A percentile compares a stretch with the other conserved stretches of the same genome.
Evolutionary conservation across 2,329 filamentous ascomycete genomes (phyloP).

Genomic region (Colletotrichum coccodes): DNA sequence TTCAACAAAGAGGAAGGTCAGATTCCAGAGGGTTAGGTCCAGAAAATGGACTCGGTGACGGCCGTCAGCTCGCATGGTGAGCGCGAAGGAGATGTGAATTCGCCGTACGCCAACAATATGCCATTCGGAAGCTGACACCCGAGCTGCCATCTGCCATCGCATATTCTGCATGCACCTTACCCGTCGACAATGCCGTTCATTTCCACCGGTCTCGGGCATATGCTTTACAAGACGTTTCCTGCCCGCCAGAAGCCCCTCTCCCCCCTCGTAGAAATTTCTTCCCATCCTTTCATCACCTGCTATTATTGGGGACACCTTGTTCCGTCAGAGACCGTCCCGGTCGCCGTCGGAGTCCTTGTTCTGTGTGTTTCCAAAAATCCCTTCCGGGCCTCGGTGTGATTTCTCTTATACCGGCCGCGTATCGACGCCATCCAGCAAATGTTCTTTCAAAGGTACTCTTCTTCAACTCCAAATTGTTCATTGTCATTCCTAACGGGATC

Average conservation of each 20-base stretch:
- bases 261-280: not conserved
- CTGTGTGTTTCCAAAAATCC: not conserved
- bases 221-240: not conserved
- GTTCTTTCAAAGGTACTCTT: too few species aligned
- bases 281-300: not conserved
- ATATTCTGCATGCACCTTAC: conserved; percentile 19
- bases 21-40: not conserved
- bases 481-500: not conserved
- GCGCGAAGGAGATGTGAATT: too few species aligned
- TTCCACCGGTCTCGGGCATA: not conserved
- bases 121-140: not conserved
- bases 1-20: not conserved
- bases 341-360: not conserved
- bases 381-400: not conserved
- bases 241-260: not conserved
- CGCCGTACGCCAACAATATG: not conserved
- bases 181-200: not conserved
- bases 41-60: not conserved
- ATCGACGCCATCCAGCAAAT: conserved; percentile 1
- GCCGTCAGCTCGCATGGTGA: not conserved
- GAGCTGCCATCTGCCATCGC: conserved; percentile 15
- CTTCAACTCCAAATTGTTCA: not conserved
- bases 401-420: not conserved
- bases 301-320: not conserved
- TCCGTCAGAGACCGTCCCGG: not conserved